phyloP scores from a whole-genome alignment of 805 yeast species.

The Komagataella pseudopastoris region DNA sequence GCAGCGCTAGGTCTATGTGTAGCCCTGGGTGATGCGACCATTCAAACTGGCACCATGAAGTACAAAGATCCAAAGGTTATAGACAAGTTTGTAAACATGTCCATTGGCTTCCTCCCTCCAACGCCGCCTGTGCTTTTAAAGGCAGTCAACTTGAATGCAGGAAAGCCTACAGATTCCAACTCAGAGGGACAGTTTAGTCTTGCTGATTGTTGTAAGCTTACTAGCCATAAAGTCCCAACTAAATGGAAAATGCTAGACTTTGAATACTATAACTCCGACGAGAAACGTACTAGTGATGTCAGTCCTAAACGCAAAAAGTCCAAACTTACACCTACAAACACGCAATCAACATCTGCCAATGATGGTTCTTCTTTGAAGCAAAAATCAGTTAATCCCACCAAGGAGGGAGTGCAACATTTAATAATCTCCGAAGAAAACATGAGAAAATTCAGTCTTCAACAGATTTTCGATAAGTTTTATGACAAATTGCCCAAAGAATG shows the following conservation, averaged over 20 bases:
- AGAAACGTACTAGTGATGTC: conserved; percentile 9
- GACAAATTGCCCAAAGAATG: conserved; percentile 45
- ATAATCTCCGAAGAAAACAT: conserved; percentile 42
- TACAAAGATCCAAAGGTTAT: conserved; percentile 12
- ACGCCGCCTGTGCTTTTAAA: conserved; percentile 22
- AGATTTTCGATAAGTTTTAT: conserved; percentile 49
- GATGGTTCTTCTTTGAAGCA: conserved; percentile 1
- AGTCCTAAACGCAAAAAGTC: conserved; percentile 5
- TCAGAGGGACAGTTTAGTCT: neutral
- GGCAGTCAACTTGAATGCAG: neutral
- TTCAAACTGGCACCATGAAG: neutral
- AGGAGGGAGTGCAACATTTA: conserved; percentile 40
- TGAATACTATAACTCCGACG: conserved; percentile 28
- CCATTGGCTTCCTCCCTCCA: conserved; percentile 24
- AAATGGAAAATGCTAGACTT: conserved; percentile 45
- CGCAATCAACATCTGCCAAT: conserved; percentile 1
- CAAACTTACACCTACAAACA: conserved; percentile 1
- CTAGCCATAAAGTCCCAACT: conserved; percentile 24
- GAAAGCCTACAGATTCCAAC: neutral
- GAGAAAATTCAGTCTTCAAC: conserved; percentile 38
- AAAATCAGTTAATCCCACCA: neutral
- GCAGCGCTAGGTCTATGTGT: conserved; percentile 49
- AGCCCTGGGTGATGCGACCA: conserved; percentile 32
- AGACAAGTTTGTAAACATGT: conserved; percentile 34
- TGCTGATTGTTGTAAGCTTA: neutral